A percentile compares a stretch with the other conserved stretches of the same genome.
Evolutionary conservation across 495 filamentous ascomycete genomes (phyloP).

Genomic region (Clohesyomyces aquaticus): DNA sequence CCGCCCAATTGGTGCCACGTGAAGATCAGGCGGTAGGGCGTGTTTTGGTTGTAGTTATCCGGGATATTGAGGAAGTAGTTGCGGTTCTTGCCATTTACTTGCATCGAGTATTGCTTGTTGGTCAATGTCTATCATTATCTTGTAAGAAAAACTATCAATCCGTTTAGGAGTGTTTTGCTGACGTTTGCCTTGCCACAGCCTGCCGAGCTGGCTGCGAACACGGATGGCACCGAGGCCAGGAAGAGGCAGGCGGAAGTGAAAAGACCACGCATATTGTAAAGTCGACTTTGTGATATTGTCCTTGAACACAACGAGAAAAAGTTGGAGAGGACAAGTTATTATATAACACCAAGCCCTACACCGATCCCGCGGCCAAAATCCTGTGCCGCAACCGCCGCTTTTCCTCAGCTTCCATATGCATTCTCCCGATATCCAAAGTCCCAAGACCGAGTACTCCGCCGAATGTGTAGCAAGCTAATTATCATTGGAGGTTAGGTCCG

Average conservation of each 20-base stretch:
- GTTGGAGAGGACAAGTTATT: neutral
- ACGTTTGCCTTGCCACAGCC: conserved; percentile 22
- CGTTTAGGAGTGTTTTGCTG: too few species aligned
- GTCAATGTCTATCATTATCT: too few species aligned
- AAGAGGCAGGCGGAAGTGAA: conserved; percentile 11
- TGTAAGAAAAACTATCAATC: too few species aligned
- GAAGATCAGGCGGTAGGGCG: too few species aligned
- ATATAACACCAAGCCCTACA: neutral
- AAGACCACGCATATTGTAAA: conserved; percentile 12
- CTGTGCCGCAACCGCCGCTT: neutral
- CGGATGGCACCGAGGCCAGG: conserved; percentile 24
- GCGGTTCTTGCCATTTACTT: too few species aligned
- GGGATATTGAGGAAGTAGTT: too few species aligned
- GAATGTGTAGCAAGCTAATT: too few species aligned
- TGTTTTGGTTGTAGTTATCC: too few species aligned
- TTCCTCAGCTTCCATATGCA: neutral
- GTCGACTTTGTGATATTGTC: neutral
- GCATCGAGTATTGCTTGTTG: conserved; percentile 28
- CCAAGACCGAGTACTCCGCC: too few species aligned
- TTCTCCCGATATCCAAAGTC: neutral
- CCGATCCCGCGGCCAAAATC: neutral
- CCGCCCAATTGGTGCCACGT: too few species aligned
- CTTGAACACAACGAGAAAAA: neutral
- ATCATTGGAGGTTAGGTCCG: too few species aligned
- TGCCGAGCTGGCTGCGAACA: conserved; percentile 5